Base-by-base conservation (phyloP, 2,329 filamentous ascomycete genomes). In the Colletotrichum spinosum region DNA sequence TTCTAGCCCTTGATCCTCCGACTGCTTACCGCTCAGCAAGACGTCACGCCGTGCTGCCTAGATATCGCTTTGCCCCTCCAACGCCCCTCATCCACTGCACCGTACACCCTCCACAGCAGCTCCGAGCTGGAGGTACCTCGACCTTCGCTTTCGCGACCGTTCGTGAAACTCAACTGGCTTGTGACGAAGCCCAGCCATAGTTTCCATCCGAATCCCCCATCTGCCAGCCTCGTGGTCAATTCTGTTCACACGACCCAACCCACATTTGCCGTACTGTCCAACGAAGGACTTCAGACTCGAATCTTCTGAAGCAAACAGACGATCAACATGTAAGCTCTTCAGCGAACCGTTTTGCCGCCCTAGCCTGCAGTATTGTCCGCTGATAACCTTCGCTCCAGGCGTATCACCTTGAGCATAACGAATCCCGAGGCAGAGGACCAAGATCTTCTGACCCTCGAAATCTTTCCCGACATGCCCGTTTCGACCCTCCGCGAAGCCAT, bases 401-500 rank as follows among this genome's bases (percentile, higher is more conserved):
- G 90, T 79, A 91, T 97, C 80, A 96, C 93, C 56, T 88, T 97
- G 78, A 93, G 88, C 78, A 92, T 97, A 76, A 91, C 91, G 75
- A 91, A 91, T 70, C 88, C 90, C 69, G 88, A 92, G 75, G 84
- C 88, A 69, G 71, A 69, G 63, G 80, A 80, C 66, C 90, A 93
- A 76, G 87, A 90, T 69, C 86, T 97, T 74, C 84, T 97, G 72
- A 90, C 89, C 62, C 87, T 97, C 70, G 93, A 97, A 72, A 89
- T 97, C 70, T 91, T 91, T 67, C 85, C 89, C 46, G 92, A 93
- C 72, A 93, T 96, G 84, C 93, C 92, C 52, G 80, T 98, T 71
- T 90, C 90, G 73, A 90, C 93, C 57, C 87, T 99, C 70, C 97
- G 97, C 79, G 92, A 90, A 75, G 92, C 93, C 74, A 91, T 99